Base-by-base conservation (phyloP, 2,329 filamentous ascomycete genomes). In the Aspergillus candidus region DNA sequence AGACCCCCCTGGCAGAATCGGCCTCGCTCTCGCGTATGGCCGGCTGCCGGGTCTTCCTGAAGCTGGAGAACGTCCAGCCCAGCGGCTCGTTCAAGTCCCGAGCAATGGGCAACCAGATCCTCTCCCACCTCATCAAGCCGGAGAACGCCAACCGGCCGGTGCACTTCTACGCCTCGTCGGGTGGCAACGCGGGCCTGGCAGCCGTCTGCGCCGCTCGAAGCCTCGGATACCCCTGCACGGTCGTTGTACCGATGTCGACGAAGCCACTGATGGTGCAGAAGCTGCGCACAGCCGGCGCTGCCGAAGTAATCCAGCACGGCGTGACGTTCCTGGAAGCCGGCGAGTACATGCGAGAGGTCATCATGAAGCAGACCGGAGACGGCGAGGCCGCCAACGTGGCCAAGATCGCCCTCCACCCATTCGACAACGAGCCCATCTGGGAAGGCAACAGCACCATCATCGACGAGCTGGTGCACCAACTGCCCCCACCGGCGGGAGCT, bases 31-130 rank as follows among this genome's bases (percentile, higher is more conserved):
- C 84, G 35, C 76, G 79, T 51, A 75, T 76, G 50, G 83, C 84
- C 53, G 86, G 85, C 65, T 90, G 85, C 72, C 83, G 85, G 70
- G 80, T 94, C 65, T 87, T 86, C 65, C 80, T 94, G 58, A 94
- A 94, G 66, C 79, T 93, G 50, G 88, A 94, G 57, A 87, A 86
- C 61, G 78, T 89, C 43, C 88, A 94, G 60, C 88, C 88, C 4
- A 85, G 84, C 15, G 86, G 86, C 51, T 90, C 86, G 32, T 94
- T 94, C 79, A 93, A 94, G 66, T 90, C 86, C 37, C 77, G 67
- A 53, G 86, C 84, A 27, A 79, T 91, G 49, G 86, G 86, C 39
- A 79, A 86, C 64, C 76, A 86, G 61, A 82, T 88, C 62, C 73
- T 82, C 41, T 71, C 73, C 2, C 63, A 70, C 54, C 62, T 73